phyloP scores from a whole-genome alignment of 2,329 filamentous ascomycete species.

The Trematosphaeria pertusa region DNA sequence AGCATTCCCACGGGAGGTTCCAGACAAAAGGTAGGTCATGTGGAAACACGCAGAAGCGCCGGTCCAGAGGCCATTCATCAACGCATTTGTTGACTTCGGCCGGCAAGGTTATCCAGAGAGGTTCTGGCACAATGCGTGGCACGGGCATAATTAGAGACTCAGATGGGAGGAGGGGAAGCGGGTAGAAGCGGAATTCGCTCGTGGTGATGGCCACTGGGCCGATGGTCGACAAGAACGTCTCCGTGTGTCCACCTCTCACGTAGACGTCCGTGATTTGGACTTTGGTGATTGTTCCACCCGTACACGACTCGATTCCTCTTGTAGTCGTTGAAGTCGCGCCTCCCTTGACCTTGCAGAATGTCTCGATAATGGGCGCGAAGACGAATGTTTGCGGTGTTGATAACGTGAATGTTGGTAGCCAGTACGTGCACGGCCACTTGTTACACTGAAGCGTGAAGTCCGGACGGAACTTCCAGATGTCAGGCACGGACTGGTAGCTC shows the following conservation, averaged over 20 bases:
- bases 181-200: background rate
- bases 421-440: background rate
- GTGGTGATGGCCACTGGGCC: background rate
- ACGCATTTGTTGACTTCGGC: background rate
- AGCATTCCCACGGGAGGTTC: slow-evolving; percentile 12
- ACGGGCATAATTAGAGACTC: too few species aligned
- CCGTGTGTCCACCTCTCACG: background rate
- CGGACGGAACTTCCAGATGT: too few species aligned
- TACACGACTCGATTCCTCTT: background rate
- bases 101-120: background rate
- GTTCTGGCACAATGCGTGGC: background rate
- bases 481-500: too few species aligned
- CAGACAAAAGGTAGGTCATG: background rate
- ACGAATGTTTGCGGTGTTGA: background rate
- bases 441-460: background rate
- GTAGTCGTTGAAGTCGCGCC: slow-evolving; percentile 1
- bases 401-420: background rate
- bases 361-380: background rate
- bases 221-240: background rate
- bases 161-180: too few species aligned
- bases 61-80: background rate
- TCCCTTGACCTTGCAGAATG: background rate
- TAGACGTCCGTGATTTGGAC: background rate
- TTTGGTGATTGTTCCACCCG: slow-evolving; percentile 2
- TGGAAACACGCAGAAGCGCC: background rate